These are phyloP conservation scores for Lachancea meyersii DNA, from an alignment of 805 yeast species.

Conservation along the genomic window DNA sequence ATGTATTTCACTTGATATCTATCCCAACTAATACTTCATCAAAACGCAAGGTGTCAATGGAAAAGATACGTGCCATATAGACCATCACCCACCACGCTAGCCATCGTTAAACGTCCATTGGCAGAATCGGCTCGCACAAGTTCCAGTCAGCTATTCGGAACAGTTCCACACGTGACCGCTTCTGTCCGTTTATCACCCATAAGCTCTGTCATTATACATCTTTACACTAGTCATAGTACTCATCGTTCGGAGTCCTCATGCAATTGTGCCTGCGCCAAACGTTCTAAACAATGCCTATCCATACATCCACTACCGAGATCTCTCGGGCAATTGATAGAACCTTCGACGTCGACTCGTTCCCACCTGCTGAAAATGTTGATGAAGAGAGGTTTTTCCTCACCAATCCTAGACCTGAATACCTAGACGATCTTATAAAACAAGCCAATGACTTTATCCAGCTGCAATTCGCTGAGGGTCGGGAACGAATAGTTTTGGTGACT, in stretches of 20 bases:
- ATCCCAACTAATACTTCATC: too few species aligned
- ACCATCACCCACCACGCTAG: too few species aligned
- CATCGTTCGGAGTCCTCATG: neutral
- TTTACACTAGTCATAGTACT: too few species aligned
- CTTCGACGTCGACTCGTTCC: constrained; percentile 54
- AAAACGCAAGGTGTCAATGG: too few species aligned
- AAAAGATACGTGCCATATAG: too few species aligned
- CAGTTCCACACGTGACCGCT: too few species aligned
- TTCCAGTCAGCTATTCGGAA: too few species aligned
- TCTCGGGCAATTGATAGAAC: constrained; percentile 72
- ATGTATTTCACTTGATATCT: too few species aligned
- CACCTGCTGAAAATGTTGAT: constrained; percentile 62
- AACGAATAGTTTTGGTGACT: constrained; percentile 73
- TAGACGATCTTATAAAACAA: constrained; percentile 52
- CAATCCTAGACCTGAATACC: constrained; percentile 68
- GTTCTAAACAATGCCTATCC: constrained; percentile 27
- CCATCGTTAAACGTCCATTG: too few species aligned
- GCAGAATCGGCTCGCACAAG: too few species aligned
- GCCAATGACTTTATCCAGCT: constrained; percentile 54
- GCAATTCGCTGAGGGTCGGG: constrained; percentile 41
- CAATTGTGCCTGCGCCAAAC: neutral
- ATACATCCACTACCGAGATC: constrained; percentile 67
- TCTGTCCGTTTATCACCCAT: too few species aligned
- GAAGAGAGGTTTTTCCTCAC: constrained; percentile 71
- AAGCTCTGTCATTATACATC: too few species aligned